These are phyloP conservation scores for Peniophora sp. DNA, from an alignment of 1,284 basidiomycete genomes.

Conservation along the genomic window DNA sequence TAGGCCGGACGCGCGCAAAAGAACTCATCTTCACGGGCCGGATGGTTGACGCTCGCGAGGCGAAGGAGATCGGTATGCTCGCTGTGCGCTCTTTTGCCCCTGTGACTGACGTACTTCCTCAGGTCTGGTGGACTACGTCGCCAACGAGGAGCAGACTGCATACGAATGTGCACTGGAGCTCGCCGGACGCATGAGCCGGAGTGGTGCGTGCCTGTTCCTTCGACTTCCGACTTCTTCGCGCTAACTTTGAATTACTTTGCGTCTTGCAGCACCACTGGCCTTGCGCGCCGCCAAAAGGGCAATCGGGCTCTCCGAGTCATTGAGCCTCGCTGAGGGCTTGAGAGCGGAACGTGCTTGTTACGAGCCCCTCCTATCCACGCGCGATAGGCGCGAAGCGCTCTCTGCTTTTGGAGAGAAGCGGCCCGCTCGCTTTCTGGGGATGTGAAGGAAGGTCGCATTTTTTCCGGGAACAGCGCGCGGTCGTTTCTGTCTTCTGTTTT, in stretches of 20 bases:
- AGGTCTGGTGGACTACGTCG: slow-evolving; percentile 80
- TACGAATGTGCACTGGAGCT: slow-evolving; percentile 61
- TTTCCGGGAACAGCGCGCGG: too few species aligned
- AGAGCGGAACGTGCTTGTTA: slow-evolving; percentile 88
- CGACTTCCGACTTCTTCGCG: not conserved
- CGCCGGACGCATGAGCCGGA: slow-evolving; percentile 58
- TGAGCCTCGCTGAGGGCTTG: slow-evolving; percentile 48
- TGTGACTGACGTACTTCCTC: not conserved
- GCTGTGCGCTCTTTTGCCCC: not conserved
- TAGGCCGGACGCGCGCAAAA: slow-evolving; percentile 82
- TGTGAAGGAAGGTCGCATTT: too few species aligned
- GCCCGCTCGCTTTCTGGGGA: too few species aligned
- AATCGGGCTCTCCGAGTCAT: slow-evolving; percentile 72
- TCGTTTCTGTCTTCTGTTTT: too few species aligned
- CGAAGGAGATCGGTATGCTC: slow-evolving; percentile 66
- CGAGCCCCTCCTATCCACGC: slow-evolving; percentile 70
- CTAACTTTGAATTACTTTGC: slow-evolving; percentile 2
- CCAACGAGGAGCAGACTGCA: slow-evolving; percentile 47
- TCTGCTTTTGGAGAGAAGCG: slow-evolving; percentile 89
- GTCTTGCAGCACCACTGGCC: slow-evolving; percentile 70
- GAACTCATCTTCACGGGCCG: slow-evolving; percentile 81
- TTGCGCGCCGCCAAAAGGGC: slow-evolving; percentile 85
- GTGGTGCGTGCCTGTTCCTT: slow-evolving; percentile 39
- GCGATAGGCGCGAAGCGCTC: slow-evolving; percentile 82
- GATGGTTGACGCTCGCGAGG: slow-evolving; percentile 58